Base-by-base conservation (phyloP, 1,139 yeast genomes). In the Debaryomyces nepalensis region DNA sequence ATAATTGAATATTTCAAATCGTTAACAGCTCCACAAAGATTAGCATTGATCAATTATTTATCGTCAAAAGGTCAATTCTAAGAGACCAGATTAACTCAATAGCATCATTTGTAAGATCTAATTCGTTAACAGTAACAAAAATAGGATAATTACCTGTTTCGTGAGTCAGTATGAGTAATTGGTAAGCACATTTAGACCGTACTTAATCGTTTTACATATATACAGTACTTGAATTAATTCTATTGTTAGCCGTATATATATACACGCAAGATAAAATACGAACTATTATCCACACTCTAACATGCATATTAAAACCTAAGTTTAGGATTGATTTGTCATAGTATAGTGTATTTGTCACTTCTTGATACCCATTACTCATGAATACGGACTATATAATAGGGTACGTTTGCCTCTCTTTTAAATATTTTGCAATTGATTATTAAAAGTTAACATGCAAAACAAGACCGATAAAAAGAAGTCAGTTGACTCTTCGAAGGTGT, bases 1-100 rank as follows among this genome's bases (percentile, higher is more conserved):
- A 7, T 38, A 2, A 8, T 38, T 9, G 26, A 18, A 11, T 23
- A 38, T 18, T 15, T 38, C 20, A 26, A 24, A 1, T 11, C 36
- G n/a, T 24, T 38, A 16, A 12, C 29, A n/a, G 26, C 41, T 16
- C 23, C 41, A 7, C 31, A 38, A 26, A 31, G 34, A 27, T 12
- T 33, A 16, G 30, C 30, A 1, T 19, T 35, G 8, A 33, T 36
- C 10, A 11, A 33, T 16, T 33, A 38, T 12, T 29, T 34, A 18
- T 26, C 39, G 7, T 19, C 20, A 6, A 27, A 27, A 16, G n/a
- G 8, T 15, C 16, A 27, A 9, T 27, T 4, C 10, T 15, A 15
- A n/a, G n/a, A n/a, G n/a, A n/a, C n/a, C n/a, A n/a, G n/a, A n/a
- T n/a, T n/a, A n/a, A n/a, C n/a, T n/a, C n/a, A n/a, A n/a, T n/a